phyloP scores from a whole-genome alignment of 2,329 filamentous ascomycete species.

The Calonectria henricotiae region DNA sequence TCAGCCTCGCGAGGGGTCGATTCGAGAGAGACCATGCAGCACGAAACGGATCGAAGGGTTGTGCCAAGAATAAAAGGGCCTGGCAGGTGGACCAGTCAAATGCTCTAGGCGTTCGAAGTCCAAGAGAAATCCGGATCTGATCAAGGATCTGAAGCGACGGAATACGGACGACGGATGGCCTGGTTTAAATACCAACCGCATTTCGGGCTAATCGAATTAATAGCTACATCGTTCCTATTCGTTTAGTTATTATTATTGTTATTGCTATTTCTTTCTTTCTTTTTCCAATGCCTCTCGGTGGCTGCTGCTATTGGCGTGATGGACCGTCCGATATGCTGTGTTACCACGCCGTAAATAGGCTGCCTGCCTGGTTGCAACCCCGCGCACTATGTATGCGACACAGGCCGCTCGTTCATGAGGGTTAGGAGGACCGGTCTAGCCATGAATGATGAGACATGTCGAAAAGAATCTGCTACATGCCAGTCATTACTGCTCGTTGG shows the following conservation, averaged over 20 bases:
- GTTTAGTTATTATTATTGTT: slow-evolving; percentile 13
- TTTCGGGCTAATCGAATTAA: slow-evolving; percentile 16
- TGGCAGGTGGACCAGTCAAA: not conserved
- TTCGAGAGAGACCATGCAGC: not conserved
- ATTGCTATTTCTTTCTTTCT: slow-evolving; percentile 14
- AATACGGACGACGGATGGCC: not conserved
- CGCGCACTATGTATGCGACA: not conserved
- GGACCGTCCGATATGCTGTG: slow-evolving; percentile 1
- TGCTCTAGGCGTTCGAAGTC: not conserved
- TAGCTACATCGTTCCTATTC: not conserved
- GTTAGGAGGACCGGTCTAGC: not conserved
- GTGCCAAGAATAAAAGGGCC: not conserved
- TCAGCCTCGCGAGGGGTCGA: not conserved
- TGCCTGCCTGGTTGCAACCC: slow-evolving; percentile 10
- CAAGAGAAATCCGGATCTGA: not conserved
- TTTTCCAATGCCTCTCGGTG: not conserved
- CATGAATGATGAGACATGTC: not conserved
- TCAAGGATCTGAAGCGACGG: not conserved
- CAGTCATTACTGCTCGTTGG: not conserved
- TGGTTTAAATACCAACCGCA: not conserved
- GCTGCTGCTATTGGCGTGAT: slow-evolving; percentile 9
- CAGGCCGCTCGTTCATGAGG: not conserved
- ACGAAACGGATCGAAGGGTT: not conserved
- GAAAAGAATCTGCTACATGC: not conserved
- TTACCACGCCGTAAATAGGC: not conserved